These are phyloP conservation scores for Gigaspora rosea DNA, from an alignment of 192 early-diverging fungal genomes.

Conservation along the genomic window DNA sequence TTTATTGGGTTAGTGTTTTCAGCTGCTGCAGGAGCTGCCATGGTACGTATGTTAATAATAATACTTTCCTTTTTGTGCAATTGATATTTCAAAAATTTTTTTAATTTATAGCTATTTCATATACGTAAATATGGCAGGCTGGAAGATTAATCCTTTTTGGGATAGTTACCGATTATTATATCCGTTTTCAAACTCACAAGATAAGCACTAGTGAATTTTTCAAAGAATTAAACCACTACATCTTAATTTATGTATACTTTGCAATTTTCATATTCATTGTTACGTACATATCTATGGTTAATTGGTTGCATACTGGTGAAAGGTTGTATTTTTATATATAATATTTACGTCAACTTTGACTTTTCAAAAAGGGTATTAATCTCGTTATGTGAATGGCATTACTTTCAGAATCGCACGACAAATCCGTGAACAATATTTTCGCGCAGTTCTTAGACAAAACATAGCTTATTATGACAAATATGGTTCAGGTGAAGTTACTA, in stretches of 20 bases:
- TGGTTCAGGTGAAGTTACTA: conserved; percentile 59
- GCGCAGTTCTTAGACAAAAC: conserved; percentile 77
- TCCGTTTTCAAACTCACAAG: not conserved
- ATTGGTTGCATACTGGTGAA: conserved; percentile 52
- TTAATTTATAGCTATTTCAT: too few species aligned
- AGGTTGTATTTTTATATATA: conserved; percentile 35
- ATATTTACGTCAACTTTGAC: too few species aligned
- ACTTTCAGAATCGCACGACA: too few species aligned
- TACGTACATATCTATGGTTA: conserved; percentile 57
- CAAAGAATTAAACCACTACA: not conserved
- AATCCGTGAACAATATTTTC: conserved; percentile 68
- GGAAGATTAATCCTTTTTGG: not conserved
- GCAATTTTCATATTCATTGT: conserved; percentile 50
- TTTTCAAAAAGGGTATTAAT: too few species aligned
- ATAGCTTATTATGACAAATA: too few species aligned
- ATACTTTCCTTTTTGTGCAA: not conserved
- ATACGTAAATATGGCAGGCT: not conserved
- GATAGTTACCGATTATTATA: conserved; percentile 9
- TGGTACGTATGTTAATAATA: not conserved
- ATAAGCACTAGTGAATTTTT: not conserved
- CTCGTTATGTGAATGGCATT: too few species aligned
- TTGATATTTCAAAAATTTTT: not conserved
- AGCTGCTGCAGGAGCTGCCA: not conserved
- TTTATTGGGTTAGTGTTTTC: conserved; percentile 30
- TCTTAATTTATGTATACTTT: conserved; percentile 32